Evolutionary conservation across 371 early-diverging fungal genomes (phyloP), one percentile per base, ranked within the genome.

Genomic region (Dichotomocladium elegans): DNA sequence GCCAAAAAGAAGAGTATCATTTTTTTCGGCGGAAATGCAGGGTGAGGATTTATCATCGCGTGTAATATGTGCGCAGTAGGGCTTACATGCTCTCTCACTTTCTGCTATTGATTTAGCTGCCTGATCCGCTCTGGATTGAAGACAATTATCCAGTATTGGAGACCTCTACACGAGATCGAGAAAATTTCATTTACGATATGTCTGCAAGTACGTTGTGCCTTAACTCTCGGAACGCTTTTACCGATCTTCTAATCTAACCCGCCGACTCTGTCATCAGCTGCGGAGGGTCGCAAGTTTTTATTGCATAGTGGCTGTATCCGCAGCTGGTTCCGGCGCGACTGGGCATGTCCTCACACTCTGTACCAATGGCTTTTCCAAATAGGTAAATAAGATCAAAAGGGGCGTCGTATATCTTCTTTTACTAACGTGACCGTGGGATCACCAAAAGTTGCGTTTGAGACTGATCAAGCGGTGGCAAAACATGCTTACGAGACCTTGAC

Each of bases 331-430:
- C 41, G 57, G 8, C 50, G 53, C 41, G 68, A 69, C 1, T 72
- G 72, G 76, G 40, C 58, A 12, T 70, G 67, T 49, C 70, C 76
- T 1, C 55, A 55, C 34, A 52, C 58, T 31, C 15, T 75, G 1
- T 75, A 75, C 47, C 68, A 70, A 41, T 75, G 72, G 70, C 33
- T 75, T 12, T 69, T 66, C 41, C 59, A 67, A 51, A 61, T 70
- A 10, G 74, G 74, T 73, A 58, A 37, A 22, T 25, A 22, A 4
- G 12, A 19, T 31, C 7, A 31, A 31, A 31, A 19, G 22, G 24
- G 15, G 33, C 12, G 5, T 40, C 21, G 37, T 37, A 34, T 17
- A 2, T 15, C 10, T 1, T 28, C 2, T 24, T 33, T 7, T 14
- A 21, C 10, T 8, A 19, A 37, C 17, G 30, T 3, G 9, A 5